Evolutionary conservation across 352 stramenopile species (phyloP).

Genomic region (Phytophthora boehmeriae): DNA sequence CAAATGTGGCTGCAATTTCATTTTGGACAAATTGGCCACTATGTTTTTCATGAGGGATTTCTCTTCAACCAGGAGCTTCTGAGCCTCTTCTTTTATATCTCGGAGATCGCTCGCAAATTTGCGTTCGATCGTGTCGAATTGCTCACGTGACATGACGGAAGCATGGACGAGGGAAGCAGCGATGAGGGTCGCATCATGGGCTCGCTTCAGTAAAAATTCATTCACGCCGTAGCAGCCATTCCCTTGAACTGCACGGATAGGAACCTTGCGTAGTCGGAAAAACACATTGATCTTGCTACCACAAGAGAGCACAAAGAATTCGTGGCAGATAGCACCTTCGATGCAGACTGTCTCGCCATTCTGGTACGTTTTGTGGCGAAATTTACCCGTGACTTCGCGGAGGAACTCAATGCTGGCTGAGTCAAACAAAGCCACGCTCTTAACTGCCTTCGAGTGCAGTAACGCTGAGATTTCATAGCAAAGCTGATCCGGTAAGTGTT

Average conservation of each 20-base stretch:
- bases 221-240: slow-evolving; percentile 60
- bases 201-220: slow-evolving; percentile 59
- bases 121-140: slow-evolving; percentile 58
- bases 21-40: slow-evolving; percentile 35
- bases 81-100: slow-evolving; percentile 45
- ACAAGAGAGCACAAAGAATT: slow-evolving; percentile 65
- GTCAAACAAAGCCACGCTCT: slow-evolving; percentile 55
- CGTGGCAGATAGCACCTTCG: slow-evolving; percentile 58
- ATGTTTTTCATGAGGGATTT: slow-evolving; percentile 35
- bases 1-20: slow-evolving; percentile 57
- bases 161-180: slow-evolving; percentile 50
- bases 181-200: slow-evolving; percentile 43
- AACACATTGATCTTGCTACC: slow-evolving; percentile 56
- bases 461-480: slow-evolving; percentile 65
- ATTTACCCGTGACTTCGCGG: slow-evolving; percentile 62
- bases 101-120: slow-evolving; percentile 59
- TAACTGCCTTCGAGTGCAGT: slow-evolving; percentile 61
- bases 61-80: slow-evolving; percentile 42
- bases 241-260: slow-evolving; percentile 45
- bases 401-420: slow-evolving; percentile 49
- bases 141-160: slow-evolving; percentile 50
- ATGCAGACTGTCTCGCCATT: slow-evolving; percentile 56
- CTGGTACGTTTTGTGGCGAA: slow-evolving; percentile 59
- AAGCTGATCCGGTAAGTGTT: slow-evolving; percentile 53
- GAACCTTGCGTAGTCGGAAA: slow-evolving; percentile 25